A percentile compares a stretch with the other conserved stretches of the same genome.
phyloP scores from a whole-genome alignment of 176 grass and related monocot species.

The Oropetium thomaeum region DNA sequence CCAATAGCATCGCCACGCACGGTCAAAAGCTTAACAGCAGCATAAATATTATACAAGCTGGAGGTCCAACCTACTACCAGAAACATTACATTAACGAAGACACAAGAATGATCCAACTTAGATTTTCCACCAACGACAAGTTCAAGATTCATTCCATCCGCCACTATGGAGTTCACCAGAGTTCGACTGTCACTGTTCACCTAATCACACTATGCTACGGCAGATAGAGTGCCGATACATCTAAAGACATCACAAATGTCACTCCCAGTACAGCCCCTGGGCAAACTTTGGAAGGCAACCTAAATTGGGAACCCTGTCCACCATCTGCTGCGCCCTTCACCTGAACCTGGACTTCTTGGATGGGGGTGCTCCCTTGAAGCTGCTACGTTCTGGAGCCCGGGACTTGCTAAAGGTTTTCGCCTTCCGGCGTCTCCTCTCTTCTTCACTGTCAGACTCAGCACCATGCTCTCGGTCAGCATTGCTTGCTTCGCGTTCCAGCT shows the following conservation, averaged over 20 bases:
- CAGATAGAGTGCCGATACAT: neutral
- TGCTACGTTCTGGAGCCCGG: slow-evolving; percentile 35
- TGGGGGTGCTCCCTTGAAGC: slow-evolving; percentile 37
- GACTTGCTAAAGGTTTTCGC: slow-evolving; percentile 45
- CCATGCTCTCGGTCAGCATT: slow-evolving; percentile 70
- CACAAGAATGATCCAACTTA: neutral
- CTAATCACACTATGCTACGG: neutral
- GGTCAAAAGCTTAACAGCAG: neutral
- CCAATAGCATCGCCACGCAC: neutral
- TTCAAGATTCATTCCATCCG: neutral
- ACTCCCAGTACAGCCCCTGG: neutral
- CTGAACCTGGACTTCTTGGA: slow-evolving; percentile 54
- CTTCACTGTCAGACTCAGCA: slow-evolving; percentile 76
- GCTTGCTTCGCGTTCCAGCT: slow-evolving; percentile 78
- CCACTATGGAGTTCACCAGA: neutral
- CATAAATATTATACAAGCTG: slow-evolving; percentile 12
- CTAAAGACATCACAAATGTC: neutral
- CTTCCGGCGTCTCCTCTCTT: slow-evolving; percentile 77
- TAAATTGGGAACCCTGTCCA: neutral
- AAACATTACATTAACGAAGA: slow-evolving; percentile 3
- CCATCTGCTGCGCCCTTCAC: neutral
- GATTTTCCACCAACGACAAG: slow-evolving; percentile 9
- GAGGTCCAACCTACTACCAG: neutral
- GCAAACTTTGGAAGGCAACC: slow-evolving; percentile 1
- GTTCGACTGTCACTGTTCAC: neutral